A percentile compares a stretch with the other conserved stretches of the same genome.
These are phyloP conservation scores for Neofusicoccum kwambonambiense DNA, from an alignment of 2,329 filamentous ascomycete genomes.

Conservation along the genomic window DNA sequence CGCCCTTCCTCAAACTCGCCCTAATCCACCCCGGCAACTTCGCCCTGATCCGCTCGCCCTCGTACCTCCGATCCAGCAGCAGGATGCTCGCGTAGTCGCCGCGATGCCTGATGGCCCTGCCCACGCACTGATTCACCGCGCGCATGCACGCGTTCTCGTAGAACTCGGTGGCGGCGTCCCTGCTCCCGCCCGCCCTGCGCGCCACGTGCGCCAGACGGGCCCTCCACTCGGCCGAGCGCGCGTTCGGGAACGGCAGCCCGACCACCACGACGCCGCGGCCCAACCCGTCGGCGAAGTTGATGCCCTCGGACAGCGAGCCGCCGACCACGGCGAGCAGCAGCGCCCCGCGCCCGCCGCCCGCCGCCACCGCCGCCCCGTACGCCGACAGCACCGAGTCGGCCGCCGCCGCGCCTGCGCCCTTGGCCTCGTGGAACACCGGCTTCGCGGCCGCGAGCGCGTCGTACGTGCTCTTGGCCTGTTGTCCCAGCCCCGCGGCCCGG, in stretches of 20 bases:
- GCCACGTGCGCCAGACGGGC: constrained; percentile 88
- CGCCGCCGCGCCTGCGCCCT: constrained; percentile 24
- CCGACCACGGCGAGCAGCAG: constrained; percentile 88
- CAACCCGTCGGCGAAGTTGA: constrained; percentile 92
- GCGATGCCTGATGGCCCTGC: constrained; percentile 82
- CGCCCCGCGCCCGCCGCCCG: constrained; percentile 59
- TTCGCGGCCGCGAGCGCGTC: constrained; percentile 60
- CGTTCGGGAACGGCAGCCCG: constrained; percentile 89
- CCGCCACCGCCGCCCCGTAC: constrained; percentile 67
- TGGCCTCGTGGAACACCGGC: constrained; percentile 41
- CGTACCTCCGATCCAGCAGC: constrained; percentile 78
- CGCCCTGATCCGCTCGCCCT: constrained; percentile 65
- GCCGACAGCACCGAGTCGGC: constrained; percentile 69
- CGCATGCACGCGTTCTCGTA: constrained; percentile 97
- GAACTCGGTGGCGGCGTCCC: constrained; percentile 66
- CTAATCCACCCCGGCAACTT: constrained; percentile 92
- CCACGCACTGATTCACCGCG: constrained; percentile 95
- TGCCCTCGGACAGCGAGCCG: constrained; percentile 93
- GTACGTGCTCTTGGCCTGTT: constrained; percentile 52
- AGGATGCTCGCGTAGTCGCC: constrained; percentile 89
- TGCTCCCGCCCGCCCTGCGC: constrained; percentile 45
- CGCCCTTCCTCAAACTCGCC: constrained; percentile 55
- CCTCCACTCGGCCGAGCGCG: constrained; percentile 86
- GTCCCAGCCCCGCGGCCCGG: constrained; percentile 19
- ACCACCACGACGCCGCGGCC: constrained; percentile 90